These are phyloP conservation scores for Fusarium solani-melongenae DNA, from an alignment of 2,329 filamentous ascomycete species.

Conservation along the genomic window DNA sequence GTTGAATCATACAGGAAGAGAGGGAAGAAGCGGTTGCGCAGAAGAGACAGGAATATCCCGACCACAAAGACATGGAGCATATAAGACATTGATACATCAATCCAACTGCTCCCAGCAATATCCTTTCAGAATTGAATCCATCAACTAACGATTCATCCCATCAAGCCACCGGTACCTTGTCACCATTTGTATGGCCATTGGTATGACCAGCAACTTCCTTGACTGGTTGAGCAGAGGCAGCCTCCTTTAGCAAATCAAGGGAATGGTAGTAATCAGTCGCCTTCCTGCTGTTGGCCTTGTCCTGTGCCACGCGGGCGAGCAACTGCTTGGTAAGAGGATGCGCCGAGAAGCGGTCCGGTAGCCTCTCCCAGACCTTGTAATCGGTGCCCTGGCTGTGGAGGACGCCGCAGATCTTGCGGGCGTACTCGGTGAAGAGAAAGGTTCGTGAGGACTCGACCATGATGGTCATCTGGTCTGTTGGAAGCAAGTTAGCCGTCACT, in stretches of 20 bases:
- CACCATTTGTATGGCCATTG: background rate
- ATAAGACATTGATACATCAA: background rate
- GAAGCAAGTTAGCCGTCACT: background rate
- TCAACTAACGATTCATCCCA: background rate
- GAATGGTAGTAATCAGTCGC: conserved; percentile 10
- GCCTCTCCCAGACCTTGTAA: conserved; percentile 14
- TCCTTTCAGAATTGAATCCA: background rate
- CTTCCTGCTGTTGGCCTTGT: background rate
- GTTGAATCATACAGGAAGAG: background rate
- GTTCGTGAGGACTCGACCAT: conserved; percentile 16
- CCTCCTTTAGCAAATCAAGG: background rate
- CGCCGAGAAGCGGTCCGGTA: conserved; percentile 15
- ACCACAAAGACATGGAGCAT: background rate
- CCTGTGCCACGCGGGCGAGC: background rate
- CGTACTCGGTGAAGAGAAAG: conserved; percentile 22
- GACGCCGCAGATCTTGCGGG: conserved; percentile 8
- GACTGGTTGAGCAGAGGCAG: background rate
- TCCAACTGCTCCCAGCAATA: background rate
- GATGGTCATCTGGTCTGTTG: conserved; percentile 24
- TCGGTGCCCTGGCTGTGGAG: conserved; percentile 15
- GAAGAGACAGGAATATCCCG: background rate
- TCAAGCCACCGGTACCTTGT: background rate
- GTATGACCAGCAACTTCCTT: background rate
- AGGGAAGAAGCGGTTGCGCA: background rate
- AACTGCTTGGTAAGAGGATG: conserved; percentile 5